Evolutionary conservation across 2,329 filamentous ascomycete species (phyloP).

Genomic region (Apiospora aurea): DNA sequence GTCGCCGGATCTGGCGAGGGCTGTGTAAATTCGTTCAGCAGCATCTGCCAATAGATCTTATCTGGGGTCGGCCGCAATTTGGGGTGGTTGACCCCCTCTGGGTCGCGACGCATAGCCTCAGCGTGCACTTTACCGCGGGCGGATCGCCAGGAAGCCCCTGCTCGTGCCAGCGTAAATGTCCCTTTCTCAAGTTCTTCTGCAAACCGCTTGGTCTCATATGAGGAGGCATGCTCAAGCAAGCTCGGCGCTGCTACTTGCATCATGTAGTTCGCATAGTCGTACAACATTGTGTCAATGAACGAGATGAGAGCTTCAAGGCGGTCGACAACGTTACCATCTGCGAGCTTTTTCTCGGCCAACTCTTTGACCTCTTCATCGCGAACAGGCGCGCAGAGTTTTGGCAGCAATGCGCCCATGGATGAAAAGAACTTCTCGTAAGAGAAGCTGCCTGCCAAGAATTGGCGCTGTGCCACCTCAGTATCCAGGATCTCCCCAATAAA

Average conservation of each 20-base stretch:
- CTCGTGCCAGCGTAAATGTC: slow-evolving; percentile 61
- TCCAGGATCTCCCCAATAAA: slow-evolving; percentile 80
- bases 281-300: slow-evolving; percentile 78
- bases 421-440: slow-evolving; percentile 83
- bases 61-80: slow-evolving; percentile 69
- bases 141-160: slow-evolving; percentile 70
- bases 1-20: slow-evolving; percentile 60
- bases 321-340: slow-evolving; percentile 71
- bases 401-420: slow-evolving; percentile 77
- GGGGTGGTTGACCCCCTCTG: slow-evolving; percentile 69
- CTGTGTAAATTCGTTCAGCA: slow-evolving; percentile 78
- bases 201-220: slow-evolving; percentile 79
- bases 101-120: slow-evolving; percentile 73
- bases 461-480: slow-evolving; percentile 71
- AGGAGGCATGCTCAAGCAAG: slow-evolving; percentile 72
- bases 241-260: slow-evolving; percentile 74
- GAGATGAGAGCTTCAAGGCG: slow-evolving; percentile 77
- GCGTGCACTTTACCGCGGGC: slow-evolving; percentile 69
- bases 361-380: slow-evolving; percentile 79
- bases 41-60: slow-evolving; percentile 77
- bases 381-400: slow-evolving; percentile 81
- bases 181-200: slow-evolving; percentile 67
- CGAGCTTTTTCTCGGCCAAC: slow-evolving; percentile 67
- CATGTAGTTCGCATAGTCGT: slow-evolving; percentile 85
- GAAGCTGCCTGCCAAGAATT: slow-evolving; percentile 75